These are phyloP conservation scores for Linnemannia elongata DNA, from an alignment of 192 early-diverging fungal genomes.

Conservation along the genomic window DNA sequence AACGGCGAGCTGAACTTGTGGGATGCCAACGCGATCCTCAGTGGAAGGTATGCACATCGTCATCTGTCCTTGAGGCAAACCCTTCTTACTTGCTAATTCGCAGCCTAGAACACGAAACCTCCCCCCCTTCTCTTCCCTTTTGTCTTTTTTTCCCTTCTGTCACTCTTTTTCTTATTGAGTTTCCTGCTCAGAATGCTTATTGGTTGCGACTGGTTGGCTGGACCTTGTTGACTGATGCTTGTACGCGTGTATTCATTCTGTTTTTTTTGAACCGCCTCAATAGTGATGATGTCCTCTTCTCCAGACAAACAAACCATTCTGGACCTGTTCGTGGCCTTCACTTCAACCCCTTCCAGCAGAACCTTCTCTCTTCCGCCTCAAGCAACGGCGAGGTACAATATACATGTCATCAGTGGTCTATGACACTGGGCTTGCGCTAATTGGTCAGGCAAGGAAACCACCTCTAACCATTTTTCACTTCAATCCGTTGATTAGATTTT, in stretches of 20 bases:
- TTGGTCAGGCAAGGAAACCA: neutral
- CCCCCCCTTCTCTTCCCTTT: neutral
- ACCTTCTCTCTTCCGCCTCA: constrained; percentile 91
- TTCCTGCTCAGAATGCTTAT: neutral
- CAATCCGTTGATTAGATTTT: constrained; percentile 69
- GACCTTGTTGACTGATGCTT: neutral
- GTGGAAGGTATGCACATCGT: constrained; percentile 59
- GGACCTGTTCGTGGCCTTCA: constrained; percentile 93
- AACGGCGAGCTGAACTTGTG: constrained; percentile 93
- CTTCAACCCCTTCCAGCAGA: constrained; percentile 89
- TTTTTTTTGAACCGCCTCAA: constrained; percentile 20
- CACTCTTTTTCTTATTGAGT: neutral
- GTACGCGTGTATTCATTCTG: neutral
- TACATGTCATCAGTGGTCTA: neutral
- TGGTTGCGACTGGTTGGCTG: neutral
- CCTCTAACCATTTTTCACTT: neutral
- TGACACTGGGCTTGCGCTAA: neutral
- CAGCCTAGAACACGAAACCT: neutral
- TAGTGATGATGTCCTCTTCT: constrained; percentile 71
- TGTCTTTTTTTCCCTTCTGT: neutral
- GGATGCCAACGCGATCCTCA: constrained; percentile 83
- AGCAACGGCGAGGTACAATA: constrained; percentile 88
- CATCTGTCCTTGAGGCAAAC: neutral
- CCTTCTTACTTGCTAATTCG: neutral
- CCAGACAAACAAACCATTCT: constrained; percentile 80